phyloP scores from a whole-genome alignment of 306 rosid species.

The Glycine tomentella region DNA sequence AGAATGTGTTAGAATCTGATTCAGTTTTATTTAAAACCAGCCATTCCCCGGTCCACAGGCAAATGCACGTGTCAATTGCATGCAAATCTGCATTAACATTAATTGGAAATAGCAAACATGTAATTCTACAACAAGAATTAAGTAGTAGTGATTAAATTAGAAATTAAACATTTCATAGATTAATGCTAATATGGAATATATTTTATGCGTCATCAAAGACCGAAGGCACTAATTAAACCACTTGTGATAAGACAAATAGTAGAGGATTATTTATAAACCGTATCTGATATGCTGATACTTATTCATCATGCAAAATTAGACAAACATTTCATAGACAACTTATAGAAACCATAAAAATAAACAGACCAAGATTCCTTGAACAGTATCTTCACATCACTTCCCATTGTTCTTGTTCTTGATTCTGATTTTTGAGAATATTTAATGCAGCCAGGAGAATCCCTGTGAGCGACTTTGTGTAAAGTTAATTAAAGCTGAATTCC shows the following conservation, averaged over 20 bases:
- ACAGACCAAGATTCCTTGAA: slow-evolving; percentile 54
- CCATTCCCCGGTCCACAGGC: slow-evolving; percentile 43
- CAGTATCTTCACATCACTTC: slow-evolving; percentile 59
- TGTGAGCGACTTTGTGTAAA: slow-evolving; percentile 52
- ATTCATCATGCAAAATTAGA: slow-evolving; percentile 36
- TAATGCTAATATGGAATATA: slow-evolving; percentile 55
- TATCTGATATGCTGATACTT: slow-evolving; percentile 48
- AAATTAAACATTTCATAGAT: slow-evolving; percentile 41
- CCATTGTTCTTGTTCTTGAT: slow-evolving; percentile 55
- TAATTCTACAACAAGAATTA: slow-evolving; percentile 32
- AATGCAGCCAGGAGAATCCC: slow-evolving; percentile 65
- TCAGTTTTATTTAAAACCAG: slow-evolving; percentile 45
- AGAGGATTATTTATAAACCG: slow-evolving; percentile 27
- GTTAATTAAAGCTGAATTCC: slow-evolving; percentile 67
- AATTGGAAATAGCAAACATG: slow-evolving; percentile 39
- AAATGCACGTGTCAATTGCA: slow-evolving; percentile 49
- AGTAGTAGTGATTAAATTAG: slow-evolving; percentile 42
- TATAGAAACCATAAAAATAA: slow-evolving; percentile 42
- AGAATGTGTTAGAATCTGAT: slow-evolving; percentile 38
- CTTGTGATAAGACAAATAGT: slow-evolving; percentile 33
- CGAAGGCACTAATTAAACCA: slow-evolving; percentile 22
- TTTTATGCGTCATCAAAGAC: slow-evolving; percentile 38
- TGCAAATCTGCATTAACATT: slow-evolving; percentile 46
- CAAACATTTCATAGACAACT: slow-evolving; percentile 36
- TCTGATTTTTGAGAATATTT: slow-evolving; percentile 67